Conservation (phyloP, 345 rosid genomes). For the Rhizophora apiculata region DNA sequence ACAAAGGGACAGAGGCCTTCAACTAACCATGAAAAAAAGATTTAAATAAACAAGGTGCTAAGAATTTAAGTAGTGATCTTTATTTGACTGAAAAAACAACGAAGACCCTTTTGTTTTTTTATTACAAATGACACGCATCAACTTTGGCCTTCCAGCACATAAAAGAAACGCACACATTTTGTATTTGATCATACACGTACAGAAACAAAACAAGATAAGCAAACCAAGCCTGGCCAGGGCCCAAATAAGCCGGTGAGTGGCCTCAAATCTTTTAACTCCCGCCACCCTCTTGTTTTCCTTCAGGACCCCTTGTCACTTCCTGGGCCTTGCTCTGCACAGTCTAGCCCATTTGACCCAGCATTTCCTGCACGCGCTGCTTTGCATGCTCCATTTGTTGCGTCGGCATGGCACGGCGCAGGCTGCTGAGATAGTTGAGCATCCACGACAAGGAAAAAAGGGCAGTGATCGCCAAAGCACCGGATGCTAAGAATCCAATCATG, state of each 20-base stretch:
- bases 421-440: constrained; percentile 39
- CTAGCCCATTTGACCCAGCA: constrained; percentile 45
- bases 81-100: too few species aligned
- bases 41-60: too few species aligned
- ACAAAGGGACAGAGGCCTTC: too few species aligned
- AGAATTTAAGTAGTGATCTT: too few species aligned
- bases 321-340: neutral
- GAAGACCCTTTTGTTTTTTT: too few species aligned
- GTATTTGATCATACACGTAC: too few species aligned
- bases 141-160: too few species aligned
- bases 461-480: constrained; percentile 69
- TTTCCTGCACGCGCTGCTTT: constrained; percentile 33
- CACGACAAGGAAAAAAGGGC: constrained; percentile 62
- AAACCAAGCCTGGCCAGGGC: too few species aligned
- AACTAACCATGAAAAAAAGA: too few species aligned
- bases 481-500: constrained; percentile 52
- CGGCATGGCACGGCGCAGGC: constrained; percentile 21
- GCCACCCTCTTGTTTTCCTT: neutral
- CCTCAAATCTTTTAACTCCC: neutral
- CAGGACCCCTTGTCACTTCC: neutral
- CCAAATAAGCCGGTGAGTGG: neutral
- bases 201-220: too few species aligned
- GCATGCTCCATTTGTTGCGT: constrained; percentile 52
- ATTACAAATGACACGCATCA: too few species aligned
- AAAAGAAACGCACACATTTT: too few species aligned